phyloP scores from a whole-genome alignment of 768 basidiomycete genomes.

The Suillus cothurnatus region DNA sequence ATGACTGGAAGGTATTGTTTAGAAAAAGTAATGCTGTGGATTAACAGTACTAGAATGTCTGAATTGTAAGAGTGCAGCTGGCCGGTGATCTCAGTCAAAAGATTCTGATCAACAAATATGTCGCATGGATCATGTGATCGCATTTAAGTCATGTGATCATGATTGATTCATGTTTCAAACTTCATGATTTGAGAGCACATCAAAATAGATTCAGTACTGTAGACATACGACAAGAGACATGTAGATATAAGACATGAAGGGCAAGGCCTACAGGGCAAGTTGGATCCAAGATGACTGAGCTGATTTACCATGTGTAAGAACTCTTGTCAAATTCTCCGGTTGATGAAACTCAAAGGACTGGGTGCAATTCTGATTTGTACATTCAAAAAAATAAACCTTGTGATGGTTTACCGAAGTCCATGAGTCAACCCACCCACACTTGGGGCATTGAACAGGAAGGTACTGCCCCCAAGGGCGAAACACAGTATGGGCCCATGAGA shows the following conservation, averaged over 20 bases:
- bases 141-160: not conserved
- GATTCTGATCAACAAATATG: too few species aligned
- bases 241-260: slow-evolving; percentile 3
- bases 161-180: not conserved
- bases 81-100: not conserved
- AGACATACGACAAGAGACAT: too few species aligned
- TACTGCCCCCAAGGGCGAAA: not conserved
- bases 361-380: not conserved
- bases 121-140: not conserved
- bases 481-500: not conserved
- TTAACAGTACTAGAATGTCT: not conserved
- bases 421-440: not conserved
- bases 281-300: not conserved
- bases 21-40: not conserved
- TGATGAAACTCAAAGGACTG: not conserved
- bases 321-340: not conserved
- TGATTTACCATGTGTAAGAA: not conserved
- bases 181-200: too few species aligned
- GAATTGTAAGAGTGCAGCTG: not conserved
- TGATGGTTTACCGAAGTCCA: not conserved
- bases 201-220: not conserved
- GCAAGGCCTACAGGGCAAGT: not conserved
- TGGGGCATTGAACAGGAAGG: not conserved
- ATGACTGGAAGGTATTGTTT: not conserved
- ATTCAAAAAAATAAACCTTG: not conserved